Conservation (phyloP, 129 eudicot species). For the Lactuca saligna region DNA sequence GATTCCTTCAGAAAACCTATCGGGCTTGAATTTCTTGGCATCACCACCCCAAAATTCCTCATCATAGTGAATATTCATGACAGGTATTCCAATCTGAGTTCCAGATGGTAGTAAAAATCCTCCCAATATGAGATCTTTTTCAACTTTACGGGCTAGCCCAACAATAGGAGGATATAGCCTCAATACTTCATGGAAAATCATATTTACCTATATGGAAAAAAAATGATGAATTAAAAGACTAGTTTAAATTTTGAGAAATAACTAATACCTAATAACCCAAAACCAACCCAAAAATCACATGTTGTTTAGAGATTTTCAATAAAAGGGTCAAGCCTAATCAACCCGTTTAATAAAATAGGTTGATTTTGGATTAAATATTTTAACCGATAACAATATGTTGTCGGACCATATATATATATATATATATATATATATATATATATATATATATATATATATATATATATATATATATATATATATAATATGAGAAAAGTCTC, state of each 20-base stretch:
- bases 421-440: too few species aligned
- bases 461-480: too few species aligned
- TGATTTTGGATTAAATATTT: too few species aligned
- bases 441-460: too few species aligned
- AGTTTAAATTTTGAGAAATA: too few species aligned
- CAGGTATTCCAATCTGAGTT: background rate
- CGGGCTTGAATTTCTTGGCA: slow-evolving; percentile 13
- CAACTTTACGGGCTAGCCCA: background rate
- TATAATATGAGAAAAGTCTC: too few species aligned
- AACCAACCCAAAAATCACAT: background rate
- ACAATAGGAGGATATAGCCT: slow-evolving; percentile 13
- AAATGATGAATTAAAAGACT: background rate
- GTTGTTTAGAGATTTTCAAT: too few species aligned
- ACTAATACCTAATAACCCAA: too few species aligned
- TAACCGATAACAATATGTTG: too few species aligned
- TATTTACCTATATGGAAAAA: slow-evolving; percentile 1
- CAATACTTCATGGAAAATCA: slow-evolving; percentile 10
- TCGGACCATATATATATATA: too few species aligned
- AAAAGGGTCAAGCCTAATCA: too few species aligned
- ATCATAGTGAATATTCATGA: slow-evolving; percentile 19
- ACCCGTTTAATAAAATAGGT: too few species aligned
- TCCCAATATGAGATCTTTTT: background rate
- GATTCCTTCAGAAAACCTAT: slow-evolving; percentile 20
- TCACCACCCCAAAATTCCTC: slow-evolving; percentile 16
- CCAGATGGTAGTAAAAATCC: slow-evolving; percentile 2